phyloP scores from a whole-genome alignment of 2,329 filamentous ascomycete genomes.

The Penicillium aurantiogriseum region DNA sequence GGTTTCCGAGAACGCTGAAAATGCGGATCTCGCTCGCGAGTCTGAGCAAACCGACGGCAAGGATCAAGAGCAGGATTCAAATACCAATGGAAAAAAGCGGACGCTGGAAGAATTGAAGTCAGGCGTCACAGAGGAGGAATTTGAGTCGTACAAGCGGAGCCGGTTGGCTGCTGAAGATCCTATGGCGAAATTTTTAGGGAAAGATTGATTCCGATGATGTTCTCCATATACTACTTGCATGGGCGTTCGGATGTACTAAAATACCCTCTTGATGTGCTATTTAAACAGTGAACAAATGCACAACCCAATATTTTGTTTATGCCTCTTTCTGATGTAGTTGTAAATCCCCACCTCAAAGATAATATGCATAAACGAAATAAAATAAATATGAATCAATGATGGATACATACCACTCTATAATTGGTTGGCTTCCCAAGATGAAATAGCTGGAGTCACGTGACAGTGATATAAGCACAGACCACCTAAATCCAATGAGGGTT shows the following conservation, averaged over 20 bases:
- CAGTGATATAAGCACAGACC: neutral
- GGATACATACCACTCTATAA: neutral
- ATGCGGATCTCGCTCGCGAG: constrained; percentile 23
- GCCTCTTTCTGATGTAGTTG: neutral
- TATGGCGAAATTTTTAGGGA: constrained; percentile 78
- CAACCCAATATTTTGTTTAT: neutral
- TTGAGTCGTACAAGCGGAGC: constrained; percentile 81
- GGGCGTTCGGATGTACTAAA: constrained; percentile 23
- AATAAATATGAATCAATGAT: neutral
- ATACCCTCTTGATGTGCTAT: constrained; percentile 20
- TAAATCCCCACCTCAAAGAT: neutral
- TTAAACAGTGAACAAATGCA: constrained; percentile 1
- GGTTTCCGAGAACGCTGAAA: constrained; percentile 5
- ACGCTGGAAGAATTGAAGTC: constrained; percentile 75
- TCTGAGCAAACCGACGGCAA: constrained; percentile 30
- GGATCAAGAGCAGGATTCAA: constrained; percentile 33
- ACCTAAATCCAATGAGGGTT: neutral
- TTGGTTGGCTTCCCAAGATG: no score
- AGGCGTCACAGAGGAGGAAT: constrained; percentile 75
- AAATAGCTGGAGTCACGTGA: neutral
- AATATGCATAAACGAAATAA: neutral
- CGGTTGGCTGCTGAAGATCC: constrained; percentile 74
- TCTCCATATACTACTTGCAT: constrained; percentile 9
- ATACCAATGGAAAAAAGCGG: constrained; percentile 61
- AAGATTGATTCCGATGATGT: constrained; percentile 48